Base-by-base conservation (phyloP, 2,329 filamentous ascomycete species). In the Chaetomium globosum region DNA sequence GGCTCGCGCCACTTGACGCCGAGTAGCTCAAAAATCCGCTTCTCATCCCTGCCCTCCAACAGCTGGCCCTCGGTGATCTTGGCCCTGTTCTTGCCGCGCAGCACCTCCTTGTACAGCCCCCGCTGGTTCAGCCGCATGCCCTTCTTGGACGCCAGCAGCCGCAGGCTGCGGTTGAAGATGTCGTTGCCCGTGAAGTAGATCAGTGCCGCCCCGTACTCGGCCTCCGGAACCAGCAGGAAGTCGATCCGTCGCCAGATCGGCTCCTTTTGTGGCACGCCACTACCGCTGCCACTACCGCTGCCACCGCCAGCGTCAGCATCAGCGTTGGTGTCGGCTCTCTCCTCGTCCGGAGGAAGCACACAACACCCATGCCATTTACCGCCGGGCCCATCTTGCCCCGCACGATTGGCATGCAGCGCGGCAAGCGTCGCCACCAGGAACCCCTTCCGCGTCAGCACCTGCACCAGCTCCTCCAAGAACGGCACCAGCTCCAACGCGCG, bases 101-200 rank as follows among this genome's bases (percentile, higher is more conserved):
- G 80, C 1, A 91, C 87, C 75, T 92, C 85, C 71, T 81, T 85
- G 72, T 89, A 97, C 63, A 98, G 75, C 0, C 93, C 94, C 33
- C 85, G 82, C 77, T 97, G 93, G 71, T 97, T 97, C 62, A 98
- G 75, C 59, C 90, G 80, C 91, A 96, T 93, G 0, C 87, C 86
- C 77, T 91, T 95, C 77, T 87, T 92, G 48, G 87, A 86, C 16
- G 93, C 92, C 68, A 97, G 76, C 19, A 76, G 78, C 68, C 94
- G 81, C 75, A 97, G 85, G 73, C 91, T 96, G 19, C 93, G 83
- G 75, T 97, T 97, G 79, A 97, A 97, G 39, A 97, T 89, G 74
- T 97, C 93, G 71, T 97, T 95, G 0, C 94, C 94, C 0, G 94
- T 97, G 73, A 97, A 98, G 74, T 97, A 97, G n/a, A 97, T 84